Percentiles rank a stretch among this genome's conserved stretches.
These are phyloP conservation scores for Sophora flavescens DNA, from an alignment of 306 rosid genomes.

Conservation along the genomic window DNA sequence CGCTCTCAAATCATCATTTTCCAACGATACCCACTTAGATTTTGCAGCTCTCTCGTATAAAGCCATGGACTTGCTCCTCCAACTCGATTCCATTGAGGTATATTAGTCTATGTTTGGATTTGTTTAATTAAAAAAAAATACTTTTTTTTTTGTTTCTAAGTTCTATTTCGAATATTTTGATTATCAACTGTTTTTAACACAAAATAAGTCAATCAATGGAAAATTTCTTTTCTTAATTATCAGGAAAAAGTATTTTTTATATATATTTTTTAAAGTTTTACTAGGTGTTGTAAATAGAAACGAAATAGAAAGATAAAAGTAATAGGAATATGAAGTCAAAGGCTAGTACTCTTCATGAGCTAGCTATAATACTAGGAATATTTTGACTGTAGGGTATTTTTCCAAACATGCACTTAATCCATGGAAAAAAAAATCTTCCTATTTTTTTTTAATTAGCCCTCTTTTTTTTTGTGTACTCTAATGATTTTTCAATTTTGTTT, in stretches of 20 bases:
- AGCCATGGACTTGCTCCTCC: slow-evolving; percentile 69
- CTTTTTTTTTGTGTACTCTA: neutral
- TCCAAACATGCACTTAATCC: too few species aligned
- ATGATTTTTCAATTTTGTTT: neutral
- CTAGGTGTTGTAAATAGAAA: too few species aligned
- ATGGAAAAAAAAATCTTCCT: too few species aligned
- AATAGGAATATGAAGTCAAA: too few species aligned
- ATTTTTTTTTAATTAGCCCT: neutral
- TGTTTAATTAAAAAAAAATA: neutral
- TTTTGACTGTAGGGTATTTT: too few species aligned
- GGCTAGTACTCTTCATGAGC: too few species aligned
- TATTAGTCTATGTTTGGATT: too few species aligned
- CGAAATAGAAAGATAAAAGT: too few species aligned
- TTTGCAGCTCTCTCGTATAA: slow-evolving; percentile 60
- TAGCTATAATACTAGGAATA: too few species aligned
- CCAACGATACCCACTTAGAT: slow-evolving; percentile 55
- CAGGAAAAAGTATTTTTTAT: too few species aligned
- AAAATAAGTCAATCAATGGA: neutral
- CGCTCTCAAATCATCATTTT: slow-evolving; percentile 64
- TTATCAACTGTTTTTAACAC: too few species aligned
- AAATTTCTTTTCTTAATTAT: neutral
- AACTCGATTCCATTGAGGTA: slow-evolving; percentile 85
- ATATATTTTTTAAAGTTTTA: too few species aligned
- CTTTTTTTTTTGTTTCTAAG: neutral
- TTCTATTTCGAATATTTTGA: neutral